Evolutionary conservation across 768 basidiomycete species (phyloP), one percentile per base, ranked within the genome.

Genomic region (Mycena vulgaris): DNA sequence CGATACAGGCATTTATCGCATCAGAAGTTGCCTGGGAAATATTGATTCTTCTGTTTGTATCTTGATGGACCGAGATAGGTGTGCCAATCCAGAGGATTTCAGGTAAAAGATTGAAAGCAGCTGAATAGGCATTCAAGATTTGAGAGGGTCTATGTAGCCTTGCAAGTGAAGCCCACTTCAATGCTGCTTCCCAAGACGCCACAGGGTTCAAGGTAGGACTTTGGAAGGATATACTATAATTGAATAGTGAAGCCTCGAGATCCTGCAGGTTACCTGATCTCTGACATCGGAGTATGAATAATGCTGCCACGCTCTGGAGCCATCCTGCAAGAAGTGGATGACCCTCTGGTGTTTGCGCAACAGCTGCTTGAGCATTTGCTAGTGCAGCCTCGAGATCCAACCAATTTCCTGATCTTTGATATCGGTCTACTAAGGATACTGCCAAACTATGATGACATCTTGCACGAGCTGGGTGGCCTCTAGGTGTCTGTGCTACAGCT

Each of bases 351-450:
- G 35, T 37, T n/a, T n/a, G 21, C 63, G 66, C 62, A 28, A 68
- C 48, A 47, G 63, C 61, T 30, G 58, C 49, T 64, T 57, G 17
- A 37, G 35, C 6, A 37, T 57, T 57, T 14, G 76, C 58, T 33
- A 75, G 69, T 33, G 62, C 69, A 55, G 49, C 59, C 25, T 78
- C 76, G 25, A 80, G 71, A 42, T 78, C 75, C 55, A 68, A 5
- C 14, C 64, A n/a, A 25, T 65, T 27, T 23, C 57, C 58, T 33
- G 56, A 37, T 49, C 59, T 64, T 28, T 17, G 16, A 39, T 64
- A 68, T 14, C 51, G 35, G 27, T 48, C 25, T 25, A 17, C 19
- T 8, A 64, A 63, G 11, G 70, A 64, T 11, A 56, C 30, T 25
- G 56, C 65, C 13, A 74, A 31, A n/a, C 30, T 40, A 33, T 57